phyloP scores from a whole-genome alignment of 1,284 basidiomycete genomes.

The Ganoderma leucocontextum region DNA sequence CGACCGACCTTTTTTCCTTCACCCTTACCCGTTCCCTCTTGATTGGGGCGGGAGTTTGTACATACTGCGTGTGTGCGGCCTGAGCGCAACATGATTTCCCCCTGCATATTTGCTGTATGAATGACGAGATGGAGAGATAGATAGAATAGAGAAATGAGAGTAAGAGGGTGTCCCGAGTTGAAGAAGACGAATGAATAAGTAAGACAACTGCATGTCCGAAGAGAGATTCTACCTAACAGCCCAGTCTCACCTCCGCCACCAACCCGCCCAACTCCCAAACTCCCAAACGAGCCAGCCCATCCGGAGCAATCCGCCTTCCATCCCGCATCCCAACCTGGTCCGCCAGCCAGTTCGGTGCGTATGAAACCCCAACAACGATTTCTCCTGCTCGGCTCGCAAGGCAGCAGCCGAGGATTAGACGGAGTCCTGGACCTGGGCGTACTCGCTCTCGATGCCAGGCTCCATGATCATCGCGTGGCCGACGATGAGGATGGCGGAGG shows the following conservation, averaged over 20 bases:
- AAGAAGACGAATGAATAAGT: constrained; percentile 12
- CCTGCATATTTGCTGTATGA: not conserved
- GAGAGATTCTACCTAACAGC: constrained; percentile 2
- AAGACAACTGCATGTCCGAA: constrained; percentile 6
- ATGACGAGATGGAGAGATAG: not conserved
- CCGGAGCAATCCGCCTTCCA: not conserved
- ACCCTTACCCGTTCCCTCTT: not conserved
- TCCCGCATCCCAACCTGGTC: not conserved
- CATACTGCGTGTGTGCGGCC: too few relatives aligned
- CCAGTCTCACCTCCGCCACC: not conserved
- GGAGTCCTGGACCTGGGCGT: constrained; percentile 75
- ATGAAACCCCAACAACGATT: not conserved
- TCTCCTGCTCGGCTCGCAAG: not conserved
- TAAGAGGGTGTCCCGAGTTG: constrained; percentile 4
- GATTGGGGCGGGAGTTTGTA: not conserved
- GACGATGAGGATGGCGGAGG: constrained; percentile 78
- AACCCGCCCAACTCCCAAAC: not conserved
- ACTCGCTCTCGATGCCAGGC: constrained; percentile 91
- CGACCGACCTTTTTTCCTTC: not conserved
- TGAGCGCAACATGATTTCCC: not conserved
- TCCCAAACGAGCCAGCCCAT: constrained; percentile 5
- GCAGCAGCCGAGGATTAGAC: constrained; percentile 51
- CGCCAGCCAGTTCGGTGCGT: not conserved
- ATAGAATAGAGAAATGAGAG: not conserved
- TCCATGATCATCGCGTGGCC: constrained; percentile 86